Conservation (phyloP, 2,329 filamentous ascomycete genomes). For the Teratosphaeria destructans region DNA sequence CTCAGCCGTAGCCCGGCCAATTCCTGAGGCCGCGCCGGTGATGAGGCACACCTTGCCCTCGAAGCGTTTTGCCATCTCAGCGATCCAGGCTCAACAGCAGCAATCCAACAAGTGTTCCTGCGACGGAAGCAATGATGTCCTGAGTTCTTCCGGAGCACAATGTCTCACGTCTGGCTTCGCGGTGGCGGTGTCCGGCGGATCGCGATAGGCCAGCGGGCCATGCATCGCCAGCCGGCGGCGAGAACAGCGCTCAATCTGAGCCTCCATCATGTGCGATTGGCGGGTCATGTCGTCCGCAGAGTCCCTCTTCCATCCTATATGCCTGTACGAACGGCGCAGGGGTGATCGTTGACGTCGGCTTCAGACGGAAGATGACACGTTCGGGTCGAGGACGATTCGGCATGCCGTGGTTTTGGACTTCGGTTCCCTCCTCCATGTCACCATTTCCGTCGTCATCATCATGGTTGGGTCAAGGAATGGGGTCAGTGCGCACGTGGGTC, state of each 20-base stretch:
- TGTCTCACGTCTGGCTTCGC: neutral
- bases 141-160: neutral
- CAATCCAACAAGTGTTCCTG: neutral
- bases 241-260: neutral
- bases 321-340: too few relatives aligned
- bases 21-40: constrained; percentile 27
- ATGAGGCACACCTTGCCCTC: constrained; percentile 19
- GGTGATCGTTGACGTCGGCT: too few relatives aligned
- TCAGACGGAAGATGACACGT: too few relatives aligned
- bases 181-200: neutral
- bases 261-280: too few relatives aligned
- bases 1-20: constrained; percentile 33
- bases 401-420: too few relatives aligned
- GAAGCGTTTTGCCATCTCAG: constrained; percentile 12
- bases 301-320: too few relatives aligned
- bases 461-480: too few relatives aligned
- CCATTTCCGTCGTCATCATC: too few relatives aligned
- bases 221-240: neutral
- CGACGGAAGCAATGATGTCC: neutral
- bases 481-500: too few relatives aligned
- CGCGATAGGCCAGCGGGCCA: neutral
- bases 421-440: too few relatives aligned
- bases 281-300: too few relatives aligned
- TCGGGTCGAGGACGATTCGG: too few relatives aligned
- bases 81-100: neutral